phyloP scores from a whole-genome alignment of 768 basidiomycete species.

The Podaxis sp. region DNA sequence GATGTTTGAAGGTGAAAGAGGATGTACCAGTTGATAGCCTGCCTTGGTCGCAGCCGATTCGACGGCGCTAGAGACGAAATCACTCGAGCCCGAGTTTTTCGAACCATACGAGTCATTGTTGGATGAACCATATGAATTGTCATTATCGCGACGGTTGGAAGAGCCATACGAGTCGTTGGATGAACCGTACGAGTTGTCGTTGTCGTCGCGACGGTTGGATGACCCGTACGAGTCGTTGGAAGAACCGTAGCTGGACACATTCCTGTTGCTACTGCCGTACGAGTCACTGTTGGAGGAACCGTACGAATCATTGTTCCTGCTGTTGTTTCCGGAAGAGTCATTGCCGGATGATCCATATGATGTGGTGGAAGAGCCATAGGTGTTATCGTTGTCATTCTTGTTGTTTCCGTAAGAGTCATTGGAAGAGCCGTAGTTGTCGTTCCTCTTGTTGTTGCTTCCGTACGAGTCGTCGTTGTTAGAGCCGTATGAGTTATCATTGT shows the following conservation, averaged over 20 bases:
- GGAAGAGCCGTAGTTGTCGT: slow-evolving; percentile 14
- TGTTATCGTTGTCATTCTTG: neutral
- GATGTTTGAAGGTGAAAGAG: neutral
- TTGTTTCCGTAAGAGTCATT: slow-evolving; percentile 20
- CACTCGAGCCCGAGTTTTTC: slow-evolving; percentile 13
- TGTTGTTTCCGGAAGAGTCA: neutral
- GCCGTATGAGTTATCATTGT: neutral
- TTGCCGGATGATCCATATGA: neutral
- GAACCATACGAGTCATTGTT: slow-evolving; percentile 16
- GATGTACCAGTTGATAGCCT: slow-evolving; percentile 10
- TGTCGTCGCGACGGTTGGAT: slow-evolving; percentile 12
- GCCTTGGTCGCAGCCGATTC: slow-evolving; percentile 9
- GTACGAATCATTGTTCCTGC: neutral
- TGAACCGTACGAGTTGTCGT: slow-evolving; percentile 19
- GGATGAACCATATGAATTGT: neutral
- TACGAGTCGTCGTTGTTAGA: slow-evolving; percentile 18
- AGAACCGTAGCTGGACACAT: slow-evolving; percentile 16
- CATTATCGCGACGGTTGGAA: neutral
- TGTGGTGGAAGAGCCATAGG: neutral
- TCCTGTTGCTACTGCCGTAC: slow-evolving; percentile 19
- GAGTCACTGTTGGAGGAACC: slow-evolving; percentile 9
- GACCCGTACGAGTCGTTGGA: slow-evolving; percentile 17
- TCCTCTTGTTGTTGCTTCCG: slow-evolving; percentile 10
- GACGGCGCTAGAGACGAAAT: slow-evolving; percentile 4
- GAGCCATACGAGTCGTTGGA: slow-evolving; percentile 21